Evolutionary conservation across 78 protist species (phyloP).

Genomic region (Ministeria vibrans): DNA sequence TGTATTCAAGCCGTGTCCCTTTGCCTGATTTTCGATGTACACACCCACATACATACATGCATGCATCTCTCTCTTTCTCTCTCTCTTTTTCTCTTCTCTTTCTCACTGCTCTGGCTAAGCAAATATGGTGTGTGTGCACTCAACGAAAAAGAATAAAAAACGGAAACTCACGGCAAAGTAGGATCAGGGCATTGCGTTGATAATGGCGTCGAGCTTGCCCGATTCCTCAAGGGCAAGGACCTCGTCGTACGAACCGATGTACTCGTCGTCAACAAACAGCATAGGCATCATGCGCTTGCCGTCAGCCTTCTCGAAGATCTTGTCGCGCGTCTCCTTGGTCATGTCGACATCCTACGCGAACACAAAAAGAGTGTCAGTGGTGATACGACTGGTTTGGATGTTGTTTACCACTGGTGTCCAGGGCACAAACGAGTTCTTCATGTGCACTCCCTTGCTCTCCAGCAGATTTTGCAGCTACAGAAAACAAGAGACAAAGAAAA

Average conservation of each 20-base stretch:
- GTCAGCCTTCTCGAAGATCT: background rate
- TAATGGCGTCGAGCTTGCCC: background rate
- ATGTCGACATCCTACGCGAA: background rate
- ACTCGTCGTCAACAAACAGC: slow-evolving; percentile 9
- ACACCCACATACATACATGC: background rate
- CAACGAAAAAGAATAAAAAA: too few relatives aligned
- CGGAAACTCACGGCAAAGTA: background rate
- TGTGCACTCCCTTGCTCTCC: background rate
- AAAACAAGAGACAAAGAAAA: too few relatives aligned
- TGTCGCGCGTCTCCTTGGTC: background rate
- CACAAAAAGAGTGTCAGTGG: too few relatives aligned
- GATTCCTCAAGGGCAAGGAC: background rate
- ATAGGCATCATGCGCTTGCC: background rate
- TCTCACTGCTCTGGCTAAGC: background rate
- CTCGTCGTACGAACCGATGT: background rate
- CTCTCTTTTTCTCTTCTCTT: background rate
- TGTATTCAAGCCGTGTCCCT: background rate
- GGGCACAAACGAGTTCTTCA: background rate
- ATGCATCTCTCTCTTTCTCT: background rate
- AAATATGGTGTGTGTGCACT: background rate
- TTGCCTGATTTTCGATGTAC: background rate
- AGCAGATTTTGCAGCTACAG: background rate
- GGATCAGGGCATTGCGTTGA: background rate
- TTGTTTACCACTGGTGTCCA: background rate
- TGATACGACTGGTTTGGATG: too few relatives aligned